Base-by-base conservation (phyloP, 306 rosid genomes). In the Begonia loranthoides region DNA sequence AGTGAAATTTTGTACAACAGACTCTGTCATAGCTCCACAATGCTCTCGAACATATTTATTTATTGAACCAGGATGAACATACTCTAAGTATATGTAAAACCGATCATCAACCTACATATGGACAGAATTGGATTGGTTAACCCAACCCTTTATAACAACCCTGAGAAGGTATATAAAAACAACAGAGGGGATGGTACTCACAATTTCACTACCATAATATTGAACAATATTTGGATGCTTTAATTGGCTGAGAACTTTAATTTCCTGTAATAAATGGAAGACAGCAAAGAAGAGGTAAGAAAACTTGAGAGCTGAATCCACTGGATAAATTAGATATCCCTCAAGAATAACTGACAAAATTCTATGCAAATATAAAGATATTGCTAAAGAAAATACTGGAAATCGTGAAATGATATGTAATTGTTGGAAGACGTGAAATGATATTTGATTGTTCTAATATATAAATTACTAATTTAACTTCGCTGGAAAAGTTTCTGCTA, bases 141-240 rank as follows among this genome's bases (percentile, higher is more conserved):
- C 22, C 3, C 22, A 19, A 19, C 22, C 22, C 22, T 19, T 19
- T 19, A 43, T 44, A 39, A 47, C 55, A 54, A 45, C 57, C 50
- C 39, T 50, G 57, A 19, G 49, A 54, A 15, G 46, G 56, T 55
- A 67, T 46, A 54, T 55, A 36, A 39, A 56, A 61, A 58, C 59
- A 64, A 55, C 51, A 67, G 48, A 53, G 9, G 21, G 58, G 40
- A 60, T 56, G 52, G 46, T 66, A 66, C 99, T 80, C 71, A 92
- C 99, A 68, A 75, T 73, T 73, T 92, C 93, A 57, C 99, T 78
- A 47, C 99, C 99, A 57, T 70, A 86, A 61, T 92, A 92, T 78
- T 86, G 96, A 66, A 86, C 99, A 57, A 92, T 86, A 65, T 92
- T 92, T 49, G 75, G 87, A 76, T 92, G 99, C 67, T 83, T 73